These are phyloP conservation scores for Fusarium nanum DNA, from an alignment of 2,329 filamentous ascomycete species.

Conservation along the genomic window DNA sequence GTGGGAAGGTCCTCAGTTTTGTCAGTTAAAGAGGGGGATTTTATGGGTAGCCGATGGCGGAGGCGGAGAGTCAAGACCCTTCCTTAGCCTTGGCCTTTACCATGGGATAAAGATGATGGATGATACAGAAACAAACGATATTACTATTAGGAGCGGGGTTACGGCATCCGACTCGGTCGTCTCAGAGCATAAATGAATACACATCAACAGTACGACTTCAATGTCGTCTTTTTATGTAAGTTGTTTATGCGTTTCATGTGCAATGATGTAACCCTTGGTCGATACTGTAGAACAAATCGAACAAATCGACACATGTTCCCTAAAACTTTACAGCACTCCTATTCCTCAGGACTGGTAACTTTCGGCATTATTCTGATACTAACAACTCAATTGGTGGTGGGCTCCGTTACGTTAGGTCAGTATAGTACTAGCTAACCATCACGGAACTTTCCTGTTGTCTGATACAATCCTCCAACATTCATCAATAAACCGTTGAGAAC, in stretches of 20 bases:
- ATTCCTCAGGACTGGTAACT: neutral
- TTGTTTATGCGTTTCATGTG: constrained; percentile 19
- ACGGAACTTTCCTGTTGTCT: neutral
- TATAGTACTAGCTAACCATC: neutral
- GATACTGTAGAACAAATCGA: constrained; percentile 19
- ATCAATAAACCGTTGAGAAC: neutral
- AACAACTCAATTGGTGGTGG: neutral
- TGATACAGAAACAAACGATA: neutral
- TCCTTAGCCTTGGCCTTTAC: neutral
- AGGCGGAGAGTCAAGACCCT: constrained; percentile 18
- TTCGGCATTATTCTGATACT: neutral
- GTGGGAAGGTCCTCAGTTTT: neutral
- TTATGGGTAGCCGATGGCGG: constrained; percentile 15
- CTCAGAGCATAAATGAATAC: neutral
- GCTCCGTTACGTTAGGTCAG: neutral
- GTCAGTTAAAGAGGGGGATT: constrained; percentile 4
- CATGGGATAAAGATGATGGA: constrained; percentile 5
- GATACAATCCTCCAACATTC: neutral
- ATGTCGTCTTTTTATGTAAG: constrained; percentile 13
- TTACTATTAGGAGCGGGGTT: constrained; percentile 2
- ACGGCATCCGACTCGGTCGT: constrained; percentile 24
- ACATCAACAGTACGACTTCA: neutral
- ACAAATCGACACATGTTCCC: constrained; percentile 13
- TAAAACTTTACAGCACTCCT: constrained; percentile 8
- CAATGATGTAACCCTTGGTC: constrained; percentile 23